Conservation (phyloP, 2,329 filamentous ascomycete genomes). For the Verticillium tricorpus region DNA sequence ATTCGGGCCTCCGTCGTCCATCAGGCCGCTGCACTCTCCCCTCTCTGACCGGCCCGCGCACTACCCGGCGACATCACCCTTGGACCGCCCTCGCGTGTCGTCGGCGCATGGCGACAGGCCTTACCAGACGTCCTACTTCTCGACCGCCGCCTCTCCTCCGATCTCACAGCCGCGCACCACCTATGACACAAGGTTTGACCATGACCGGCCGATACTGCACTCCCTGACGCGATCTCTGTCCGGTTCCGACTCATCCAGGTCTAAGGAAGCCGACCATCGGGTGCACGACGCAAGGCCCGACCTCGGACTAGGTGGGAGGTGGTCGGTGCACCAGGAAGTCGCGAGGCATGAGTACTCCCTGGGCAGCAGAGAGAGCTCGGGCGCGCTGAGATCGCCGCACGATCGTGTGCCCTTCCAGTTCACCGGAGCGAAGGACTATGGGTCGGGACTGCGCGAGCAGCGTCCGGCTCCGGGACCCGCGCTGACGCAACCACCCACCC, state of each 20-base stretch:
- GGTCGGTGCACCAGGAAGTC: conserved; percentile 34
- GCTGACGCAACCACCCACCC: conserved; percentile 21
- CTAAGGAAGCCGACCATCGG: conserved; percentile 31
- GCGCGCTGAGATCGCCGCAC: conserved; percentile 24
- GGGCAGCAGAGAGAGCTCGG: conserved; percentile 31
- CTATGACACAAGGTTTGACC: conserved; percentile 40
- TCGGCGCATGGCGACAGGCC: conserved; percentile 30
- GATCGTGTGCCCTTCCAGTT: conserved; percentile 31
- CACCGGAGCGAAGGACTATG: conserved; percentile 27
- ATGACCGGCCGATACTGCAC: conserved; percentile 30
- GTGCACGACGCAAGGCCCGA: conserved; percentile 30
- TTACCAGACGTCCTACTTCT: conserved; percentile 44
- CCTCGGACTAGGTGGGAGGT: conserved; percentile 29
- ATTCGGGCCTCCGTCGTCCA: conserved; percentile 43
- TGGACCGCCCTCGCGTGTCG: conserved; percentile 40
- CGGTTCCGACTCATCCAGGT: conserved; percentile 40
- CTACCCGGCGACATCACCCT: conserved; percentile 38
- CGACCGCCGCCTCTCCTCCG: conserved; percentile 29
- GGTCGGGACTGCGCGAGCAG: conserved; percentile 20
- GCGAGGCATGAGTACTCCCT: conserved; percentile 41
- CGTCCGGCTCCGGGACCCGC: conserved; percentile 15
- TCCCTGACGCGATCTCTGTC: conserved; percentile 29
- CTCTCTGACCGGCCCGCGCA: conserved; percentile 39
- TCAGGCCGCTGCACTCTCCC: conserved; percentile 40
- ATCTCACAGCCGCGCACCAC: conserved; percentile 39